Base-by-base conservation (phyloP, 176 grass and related monocot species). In the Rhipidocladum racemiflorum region DNA sequence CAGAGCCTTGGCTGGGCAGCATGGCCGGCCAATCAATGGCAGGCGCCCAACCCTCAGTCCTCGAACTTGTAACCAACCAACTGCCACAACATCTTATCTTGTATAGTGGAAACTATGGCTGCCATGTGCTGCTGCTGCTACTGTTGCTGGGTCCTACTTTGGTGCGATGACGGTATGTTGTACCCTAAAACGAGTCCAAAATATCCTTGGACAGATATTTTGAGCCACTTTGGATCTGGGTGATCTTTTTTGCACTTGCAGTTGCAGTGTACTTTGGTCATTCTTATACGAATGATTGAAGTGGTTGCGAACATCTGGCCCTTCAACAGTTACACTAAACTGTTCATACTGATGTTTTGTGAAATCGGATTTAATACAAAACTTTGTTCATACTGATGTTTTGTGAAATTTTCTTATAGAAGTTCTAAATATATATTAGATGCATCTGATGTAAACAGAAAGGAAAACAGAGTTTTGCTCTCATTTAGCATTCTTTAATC, bases 361-460 rank as follows among this genome's bases (percentile, higher is more conserved):
- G 39, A 35, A 62, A 13, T 61, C 50, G 30, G 45, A 53, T 38
- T 67, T 43, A 39, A 16, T 53, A 3, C n/a, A 21, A 29, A 15
- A 29, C 27, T 39, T 59, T 61, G 7, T 82, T 51, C 18, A 32
- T 50, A 40, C 10, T 61, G 43, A 61, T 34, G 35, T 75, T 59
- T 6, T 34, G 7, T 1, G 30, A 62, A 50, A 17, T 68, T 68
- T 68, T 71, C 2, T 82, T 53, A 4, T 17, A 39, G 23, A 69
- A 76, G 7, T 76, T 40, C 25, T 39, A 39, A 39, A n/a, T n/a
- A n/a, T n/a, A n/a, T n/a, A n/a, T n/a, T n/a, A 39, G 14, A 48
- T 81, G 42, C 62, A 61, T 76, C 6, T 27, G 34, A 54, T 54
- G 30, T 59, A 69, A 87, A 60, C 12, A 82, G 63, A 76, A 70